These are phyloP conservation scores for Rhizopogon sp. DNA, from an alignment of 768 basidiomycete genomes.

Conservation along the genomic window DNA sequence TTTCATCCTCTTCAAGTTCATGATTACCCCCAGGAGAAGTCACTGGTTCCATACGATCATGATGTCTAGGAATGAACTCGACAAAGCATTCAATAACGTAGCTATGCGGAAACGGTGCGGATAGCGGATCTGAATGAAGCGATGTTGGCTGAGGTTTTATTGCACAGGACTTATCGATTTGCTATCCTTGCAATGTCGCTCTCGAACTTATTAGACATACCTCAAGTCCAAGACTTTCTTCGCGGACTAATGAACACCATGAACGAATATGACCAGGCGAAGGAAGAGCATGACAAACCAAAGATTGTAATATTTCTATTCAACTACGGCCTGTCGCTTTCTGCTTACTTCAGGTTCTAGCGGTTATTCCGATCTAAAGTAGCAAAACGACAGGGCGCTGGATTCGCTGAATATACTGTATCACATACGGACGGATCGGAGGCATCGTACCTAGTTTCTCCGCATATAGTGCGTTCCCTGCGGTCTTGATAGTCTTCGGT, in stretches of 20 bases:
- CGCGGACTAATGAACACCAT: conserved; percentile 67
- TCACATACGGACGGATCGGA: conserved; percentile 59
- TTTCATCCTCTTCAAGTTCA: conserved; percentile 1
- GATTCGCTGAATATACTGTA: conserved; percentile 54
- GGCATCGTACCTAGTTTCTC: conserved; percentile 64
- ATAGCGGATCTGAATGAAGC: not conserved
- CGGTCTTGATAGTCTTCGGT: not conserved
- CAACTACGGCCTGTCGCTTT: not conserved
- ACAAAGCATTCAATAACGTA: conserved; percentile 65
- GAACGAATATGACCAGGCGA: conserved; percentile 74
- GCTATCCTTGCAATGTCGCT: conserved; percentile 85
- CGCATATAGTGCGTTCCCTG: conserved; percentile 60
- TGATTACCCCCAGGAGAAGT: conserved; percentile 45
- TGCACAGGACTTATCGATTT: conserved; percentile 69
- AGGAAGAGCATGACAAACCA: conserved; percentile 46
- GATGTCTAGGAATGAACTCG: conserved; percentile 68
- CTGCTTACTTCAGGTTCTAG: conserved; percentile 23
- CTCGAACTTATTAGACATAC: conserved; percentile 75
- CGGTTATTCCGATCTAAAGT: conserved; percentile 58
- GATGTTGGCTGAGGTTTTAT: conserved; percentile 2
- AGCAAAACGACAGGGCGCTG: conserved; percentile 45
- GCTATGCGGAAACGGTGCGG: conserved; percentile 77
- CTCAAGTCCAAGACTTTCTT: conserved; percentile 75
- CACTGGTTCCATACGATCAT: conserved; percentile 90
- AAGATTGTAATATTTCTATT: conserved; percentile 50